A percentile compares a stretch with the other conserved stretches of the same genome.
Evolutionary conservation across 257 asterid genomes (phyloP).

Genomic region (Fraxinus americana): DNA sequence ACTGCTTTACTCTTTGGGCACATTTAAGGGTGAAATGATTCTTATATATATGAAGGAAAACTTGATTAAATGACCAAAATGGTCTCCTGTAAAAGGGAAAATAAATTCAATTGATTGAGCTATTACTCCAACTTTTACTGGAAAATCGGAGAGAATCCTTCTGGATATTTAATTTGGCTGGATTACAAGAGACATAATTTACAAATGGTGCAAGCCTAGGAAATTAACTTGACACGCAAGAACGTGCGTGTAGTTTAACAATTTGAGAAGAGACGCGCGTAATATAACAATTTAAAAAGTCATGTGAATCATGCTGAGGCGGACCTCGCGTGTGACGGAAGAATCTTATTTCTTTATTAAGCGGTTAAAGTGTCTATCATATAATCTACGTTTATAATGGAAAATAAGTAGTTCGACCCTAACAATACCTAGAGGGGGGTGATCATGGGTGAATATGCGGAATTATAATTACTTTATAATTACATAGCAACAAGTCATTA

Average conservation of each 20-base stretch:
- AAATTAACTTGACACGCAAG: not conserved
- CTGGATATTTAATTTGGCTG: slow-evolving; percentile 6
- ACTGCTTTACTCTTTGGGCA: not conserved
- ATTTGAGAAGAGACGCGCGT: not conserved
- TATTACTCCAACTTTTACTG: slow-evolving; percentile 15
- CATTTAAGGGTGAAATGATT: not conserved
- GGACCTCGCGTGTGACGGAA: not conserved
- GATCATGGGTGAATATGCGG: too few species aligned
- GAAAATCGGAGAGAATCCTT: slow-evolving; percentile 23
- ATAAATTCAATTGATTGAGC: slow-evolving; percentile 18
- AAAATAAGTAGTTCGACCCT: too few species aligned
- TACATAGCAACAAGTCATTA: too few species aligned
- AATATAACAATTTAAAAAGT: not conserved
- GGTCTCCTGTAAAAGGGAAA: slow-evolving; percentile 12
- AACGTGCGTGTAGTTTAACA: not conserved
- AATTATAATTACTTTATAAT: too few species aligned
- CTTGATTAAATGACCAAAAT: not conserved
- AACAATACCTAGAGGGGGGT: too few species aligned
- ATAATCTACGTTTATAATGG: too few species aligned
- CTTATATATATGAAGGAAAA: slow-evolving; percentile 22
- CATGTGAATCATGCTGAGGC: not conserved
- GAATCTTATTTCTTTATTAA: not conserved
- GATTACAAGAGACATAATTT: not conserved
- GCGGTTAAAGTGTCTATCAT: not conserved
- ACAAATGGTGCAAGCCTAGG: slow-evolving; percentile 11